A percentile compares a stretch with the other conserved stretches of the same genome.
These are phyloP conservation scores for Pilobolus umbonatus DNA, from an alignment of 192 early-diverging fungal genomes.

Conservation along the genomic window DNA sequence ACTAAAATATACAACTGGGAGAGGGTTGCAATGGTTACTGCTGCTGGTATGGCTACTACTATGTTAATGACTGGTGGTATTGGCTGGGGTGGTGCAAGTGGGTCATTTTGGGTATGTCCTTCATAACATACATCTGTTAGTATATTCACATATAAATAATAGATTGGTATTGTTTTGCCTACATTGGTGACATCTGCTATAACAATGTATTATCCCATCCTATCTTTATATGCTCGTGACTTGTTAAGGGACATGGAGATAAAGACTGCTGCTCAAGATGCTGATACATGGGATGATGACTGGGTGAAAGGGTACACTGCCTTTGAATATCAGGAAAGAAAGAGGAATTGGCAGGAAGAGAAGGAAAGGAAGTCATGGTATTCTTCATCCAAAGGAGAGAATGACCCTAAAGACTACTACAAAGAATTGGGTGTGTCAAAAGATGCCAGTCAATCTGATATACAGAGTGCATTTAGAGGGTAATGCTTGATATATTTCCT, in stretches of 20 bases:
- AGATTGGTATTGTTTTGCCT: slow-evolving; percentile 44
- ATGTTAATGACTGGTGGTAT: slow-evolving; percentile 29
- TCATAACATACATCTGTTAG: background rate
- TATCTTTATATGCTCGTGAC: slow-evolving; percentile 39
- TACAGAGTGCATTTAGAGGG: slow-evolving; percentile 50
- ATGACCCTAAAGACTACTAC: slow-evolving; percentile 46
- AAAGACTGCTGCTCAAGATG: slow-evolving; percentile 34
- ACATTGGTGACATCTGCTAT: slow-evolving; percentile 38
- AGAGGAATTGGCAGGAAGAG: slow-evolving; percentile 25
- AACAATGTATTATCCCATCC: slow-evolving; percentile 45
- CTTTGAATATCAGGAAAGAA: slow-evolving; percentile 30
- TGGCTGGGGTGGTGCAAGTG: slow-evolving; percentile 31
- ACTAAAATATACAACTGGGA: slow-evolving; percentile 46
- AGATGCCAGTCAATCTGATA: slow-evolving; percentile 37
- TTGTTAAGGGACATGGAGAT: slow-evolving; percentile 41
- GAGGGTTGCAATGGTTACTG: slow-evolving; percentile 37
- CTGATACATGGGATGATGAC: slow-evolving; percentile 38
- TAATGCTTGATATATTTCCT: background rate
- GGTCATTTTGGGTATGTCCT: slow-evolving; percentile 30
- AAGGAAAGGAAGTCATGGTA: slow-evolving; percentile 3
- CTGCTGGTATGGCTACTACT: slow-evolving; percentile 26
- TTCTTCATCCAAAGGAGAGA: background rate
- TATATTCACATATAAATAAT: slow-evolving; percentile 2
- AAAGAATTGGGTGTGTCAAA: slow-evolving; percentile 30
- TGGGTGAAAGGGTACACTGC: slow-evolving; percentile 46